Evolutionary conservation across 73 alveolate genomes (phyloP), one percentile per base, ranked within the genome.

Genomic region (Stentor roeselii): DNA sequence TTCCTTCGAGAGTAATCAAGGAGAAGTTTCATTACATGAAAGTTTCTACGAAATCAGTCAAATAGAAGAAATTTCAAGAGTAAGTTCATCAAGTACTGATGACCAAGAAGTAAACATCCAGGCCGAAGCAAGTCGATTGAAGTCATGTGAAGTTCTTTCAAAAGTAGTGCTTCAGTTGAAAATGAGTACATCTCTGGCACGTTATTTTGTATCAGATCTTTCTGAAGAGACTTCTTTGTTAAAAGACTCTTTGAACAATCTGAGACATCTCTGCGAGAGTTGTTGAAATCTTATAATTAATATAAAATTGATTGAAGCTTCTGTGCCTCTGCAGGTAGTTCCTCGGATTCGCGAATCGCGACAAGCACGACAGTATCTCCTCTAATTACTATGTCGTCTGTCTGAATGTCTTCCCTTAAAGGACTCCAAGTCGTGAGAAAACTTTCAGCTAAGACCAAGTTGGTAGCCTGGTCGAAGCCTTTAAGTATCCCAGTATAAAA

Each of bases 391-490:
- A 67, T 67, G 34, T 0, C 14, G 11, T 67, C 41, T 15, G 41
- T 21, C 11, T 67, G 41, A 67, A 67, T 67, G 11, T 67, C 80
- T 21, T 67, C 80, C 14, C 80, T n/a, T 67, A 32, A 32, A 32
- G n/a, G 80, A 67, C 34, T 67, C 50, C 41, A 67, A 21, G 41
- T 14, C 21, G 37, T 67, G 27, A 67, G 37, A 11, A 11, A 27
- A 32, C 80, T 21, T 30, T n/a, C 27, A 2, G 41, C 14, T n/a
- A 67, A n/a, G 37, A 67, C 14, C 41, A 67, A 2, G 37, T 67
- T 67, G 27, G 37, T 32, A 0, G 80, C 80, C 34, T 67, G 80
- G 34, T 67, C 80, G 37, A 67, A 67, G 34, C 80, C 80, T 67
- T 67, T 67, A 21, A 67, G 37, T 67, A 34, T 67, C 34, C 80